Evolutionary conservation across 352 stramenopile genomes (phyloP).

Genomic region (Bremia lactucae): DNA sequence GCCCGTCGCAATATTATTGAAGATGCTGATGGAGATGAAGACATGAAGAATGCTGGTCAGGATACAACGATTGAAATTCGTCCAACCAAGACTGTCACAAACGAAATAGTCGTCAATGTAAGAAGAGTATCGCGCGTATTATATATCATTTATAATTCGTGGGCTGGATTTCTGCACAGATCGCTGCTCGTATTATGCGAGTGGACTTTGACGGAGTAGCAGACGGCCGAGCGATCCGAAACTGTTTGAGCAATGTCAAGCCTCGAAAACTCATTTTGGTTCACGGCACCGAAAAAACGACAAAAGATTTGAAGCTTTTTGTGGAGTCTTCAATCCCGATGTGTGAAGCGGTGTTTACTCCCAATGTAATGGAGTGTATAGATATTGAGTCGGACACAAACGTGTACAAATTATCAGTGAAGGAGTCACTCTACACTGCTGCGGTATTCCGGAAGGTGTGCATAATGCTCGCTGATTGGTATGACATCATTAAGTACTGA

Average conservation of each 20-base stretch:
- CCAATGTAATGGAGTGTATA: conserved; percentile 82
- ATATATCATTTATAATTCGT: neutral
- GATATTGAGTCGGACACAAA: conserved; percentile 87
- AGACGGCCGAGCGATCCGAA: conserved; percentile 78
- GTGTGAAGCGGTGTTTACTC: conserved; percentile 82
- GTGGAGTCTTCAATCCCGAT: conserved; percentile 72
- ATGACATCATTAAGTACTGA: neutral
- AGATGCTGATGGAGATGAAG: conserved; percentile 44
- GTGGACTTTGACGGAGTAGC: conserved; percentile 82
- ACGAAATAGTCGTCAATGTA: conserved; percentile 54
- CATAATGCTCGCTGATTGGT: too few relatives aligned
- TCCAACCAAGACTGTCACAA: conserved; percentile 75
- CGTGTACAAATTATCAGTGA: conserved; percentile 83
- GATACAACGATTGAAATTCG: conserved; percentile 48
- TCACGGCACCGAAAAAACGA: conserved; percentile 74
- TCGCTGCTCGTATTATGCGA: conserved; percentile 61
- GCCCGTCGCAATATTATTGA: conserved; percentile 52
- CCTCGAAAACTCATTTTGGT: conserved; percentile 83
- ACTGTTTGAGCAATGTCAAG: conserved; percentile 84
- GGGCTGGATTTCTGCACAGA: conserved; percentile 21
- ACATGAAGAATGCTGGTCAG: conserved; percentile 64
- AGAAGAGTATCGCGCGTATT: neutral
- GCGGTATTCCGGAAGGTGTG: conserved; percentile 73
- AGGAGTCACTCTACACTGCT: conserved; percentile 80
- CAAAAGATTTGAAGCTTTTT: conserved; percentile 72